These are phyloP conservation scores for Gracilariopsis chorda DNA, from an alignment of 23 red algal species.

Conservation along the genomic window DNA sequence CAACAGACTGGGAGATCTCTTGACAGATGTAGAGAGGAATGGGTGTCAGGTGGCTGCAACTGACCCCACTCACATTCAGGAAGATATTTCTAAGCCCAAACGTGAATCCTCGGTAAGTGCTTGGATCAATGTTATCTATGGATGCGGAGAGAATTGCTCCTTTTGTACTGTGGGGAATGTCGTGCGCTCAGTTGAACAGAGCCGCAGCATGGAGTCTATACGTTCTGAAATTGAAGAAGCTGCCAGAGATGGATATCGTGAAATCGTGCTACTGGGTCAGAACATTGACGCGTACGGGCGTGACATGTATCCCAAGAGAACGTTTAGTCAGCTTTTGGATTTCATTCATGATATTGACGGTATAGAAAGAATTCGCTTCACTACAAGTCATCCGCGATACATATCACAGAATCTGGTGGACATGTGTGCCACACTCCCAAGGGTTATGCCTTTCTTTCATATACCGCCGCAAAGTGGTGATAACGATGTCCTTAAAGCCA, in stretches of 20 bases:
- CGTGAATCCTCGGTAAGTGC: constrained; percentile 75
- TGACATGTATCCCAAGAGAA: constrained; percentile 79
- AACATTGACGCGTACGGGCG: constrained; percentile 97
- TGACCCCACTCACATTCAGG: constrained; percentile 87
- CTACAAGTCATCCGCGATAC: constrained; percentile 92
- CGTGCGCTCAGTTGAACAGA: constrained; percentile 86
- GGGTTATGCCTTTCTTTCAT: constrained; percentile 83
- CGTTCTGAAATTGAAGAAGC: constrained; percentile 72
- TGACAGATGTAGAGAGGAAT: constrained; percentile 83
- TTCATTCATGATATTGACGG: constrained; percentile 82
- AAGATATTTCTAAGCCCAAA: constrained; percentile 86
- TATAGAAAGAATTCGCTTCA: constrained; percentile 88
- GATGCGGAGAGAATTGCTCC: constrained; percentile 91
- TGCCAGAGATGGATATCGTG: constrained; percentile 64
- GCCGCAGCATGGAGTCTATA: constrained; percentile 74
- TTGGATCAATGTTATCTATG: constrained; percentile 96
- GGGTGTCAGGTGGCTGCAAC: constrained; percentile 90
- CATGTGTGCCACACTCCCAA: constrained; percentile 62
- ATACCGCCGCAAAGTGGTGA: constrained; percentile 93
- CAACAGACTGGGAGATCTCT: constrained; percentile 82
- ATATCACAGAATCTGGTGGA: constrained; percentile 71
- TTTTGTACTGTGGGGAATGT: constrained; percentile 77
- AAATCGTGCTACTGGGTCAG: constrained; percentile 89
- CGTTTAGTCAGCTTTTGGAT: constrained; percentile 67
- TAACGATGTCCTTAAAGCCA: constrained; percentile 72